Percentiles rank a stretch among this genome's conserved stretches.
Conservation (phyloP, 768 basidiomycete species). For the Chalciporus pseudorubinellus region DNA sequence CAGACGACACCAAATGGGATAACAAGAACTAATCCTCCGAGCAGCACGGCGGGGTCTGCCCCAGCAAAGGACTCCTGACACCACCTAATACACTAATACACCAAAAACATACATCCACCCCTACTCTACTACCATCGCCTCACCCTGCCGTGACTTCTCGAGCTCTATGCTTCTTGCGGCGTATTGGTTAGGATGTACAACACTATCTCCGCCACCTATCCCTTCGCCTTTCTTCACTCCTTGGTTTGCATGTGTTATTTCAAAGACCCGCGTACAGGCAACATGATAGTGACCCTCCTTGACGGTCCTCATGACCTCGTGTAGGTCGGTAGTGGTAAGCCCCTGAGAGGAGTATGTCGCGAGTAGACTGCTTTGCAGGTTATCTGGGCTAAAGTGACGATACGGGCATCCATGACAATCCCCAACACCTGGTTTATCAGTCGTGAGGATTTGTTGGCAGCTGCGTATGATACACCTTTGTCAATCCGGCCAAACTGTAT, state of each 20-base stretch:
- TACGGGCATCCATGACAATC: slow-evolving; percentile 91
- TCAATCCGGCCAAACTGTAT: too few relatives aligned
- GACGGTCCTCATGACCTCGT: slow-evolving; percentile 79
- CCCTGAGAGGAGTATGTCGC: slow-evolving; percentile 64
- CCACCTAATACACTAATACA: slow-evolving; percentile 13
- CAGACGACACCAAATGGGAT: slow-evolving; percentile 32
- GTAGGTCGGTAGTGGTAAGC: slow-evolving; percentile 64
- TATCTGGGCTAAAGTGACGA: slow-evolving; percentile 81
- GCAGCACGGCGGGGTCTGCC: slow-evolving; percentile 17
- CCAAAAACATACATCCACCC: background rate
- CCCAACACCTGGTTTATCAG: slow-evolving; percentile 60
- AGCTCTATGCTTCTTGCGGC: slow-evolving; percentile 72
- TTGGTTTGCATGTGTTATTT: slow-evolving; percentile 74
- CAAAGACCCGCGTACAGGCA: slow-evolving; percentile 95
- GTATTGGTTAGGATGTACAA: slow-evolving; percentile 94
- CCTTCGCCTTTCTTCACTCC: slow-evolving; percentile 90
- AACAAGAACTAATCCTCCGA: slow-evolving; percentile 6
- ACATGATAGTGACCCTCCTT: slow-evolving; percentile 86
- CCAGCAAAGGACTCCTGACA: slow-evolving; percentile 21
- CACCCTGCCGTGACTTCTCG: slow-evolving; percentile 43
- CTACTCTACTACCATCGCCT: slow-evolving; percentile 43
- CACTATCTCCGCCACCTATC: slow-evolving; percentile 77
- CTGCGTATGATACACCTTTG: slow-evolving; percentile 39
- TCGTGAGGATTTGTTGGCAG: slow-evolving; percentile 83
- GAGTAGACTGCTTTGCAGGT: slow-evolving; percentile 74